Percentiles rank a stretch among this genome's conserved stretches.
Evolutionary conservation across 148 eudicot species (phyloP).

Genomic region (Pouteria glomerata): DNA sequence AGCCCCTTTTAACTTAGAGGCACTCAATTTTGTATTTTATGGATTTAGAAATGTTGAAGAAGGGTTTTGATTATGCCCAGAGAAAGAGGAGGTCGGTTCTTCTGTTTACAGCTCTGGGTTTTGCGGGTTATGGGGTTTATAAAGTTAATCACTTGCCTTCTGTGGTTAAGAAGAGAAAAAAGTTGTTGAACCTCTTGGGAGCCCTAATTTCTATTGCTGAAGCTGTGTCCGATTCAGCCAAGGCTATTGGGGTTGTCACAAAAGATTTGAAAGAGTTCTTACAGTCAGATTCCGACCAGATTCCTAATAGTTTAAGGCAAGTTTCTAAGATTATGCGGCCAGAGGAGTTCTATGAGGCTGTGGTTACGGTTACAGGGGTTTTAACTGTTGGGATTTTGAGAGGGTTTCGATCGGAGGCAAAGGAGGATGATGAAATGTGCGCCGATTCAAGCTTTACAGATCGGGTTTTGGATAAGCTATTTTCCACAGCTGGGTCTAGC

Average conservation of each 20-base stretch:
- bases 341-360: slow-evolving; percentile 45
- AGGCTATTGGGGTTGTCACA: slow-evolving; percentile 50
- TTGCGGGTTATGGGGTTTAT: slow-evolving; percentile 53
- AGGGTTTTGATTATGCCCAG: slow-evolving; percentile 34
- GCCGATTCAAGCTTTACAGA: slow-evolving; percentile 40
- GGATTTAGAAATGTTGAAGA: slow-evolving; percentile 53
- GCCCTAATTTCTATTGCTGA: slow-evolving; percentile 48
- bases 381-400: slow-evolving; percentile 51
- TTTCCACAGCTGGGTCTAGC: slow-evolving; percentile 60
- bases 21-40: slow-evolving; percentile 14
- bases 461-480: slow-evolving; percentile 59
- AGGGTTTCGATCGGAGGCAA: slow-evolving; percentile 37
- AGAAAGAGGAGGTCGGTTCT: slow-evolving; percentile 55
- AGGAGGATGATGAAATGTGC: slow-evolving; percentile 17
- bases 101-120: slow-evolving; percentile 51
- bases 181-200: slow-evolving; percentile 29
- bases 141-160: slow-evolving; percentile 60
- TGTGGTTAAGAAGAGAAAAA: slow-evolving; percentile 41
- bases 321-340: slow-evolving; percentile 53
- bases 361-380: slow-evolving; percentile 41
- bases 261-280: slow-evolving; percentile 62
- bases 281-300: slow-evolving; percentile 56
- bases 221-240: slow-evolving; percentile 50
- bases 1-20: too few species aligned
- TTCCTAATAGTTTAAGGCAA: slow-evolving; percentile 69